Evolutionary conservation across 106 monocot species (phyloP), one percentile per base, ranked within the genome.

Genomic region (Phalaenopsis aphrodite): DNA sequence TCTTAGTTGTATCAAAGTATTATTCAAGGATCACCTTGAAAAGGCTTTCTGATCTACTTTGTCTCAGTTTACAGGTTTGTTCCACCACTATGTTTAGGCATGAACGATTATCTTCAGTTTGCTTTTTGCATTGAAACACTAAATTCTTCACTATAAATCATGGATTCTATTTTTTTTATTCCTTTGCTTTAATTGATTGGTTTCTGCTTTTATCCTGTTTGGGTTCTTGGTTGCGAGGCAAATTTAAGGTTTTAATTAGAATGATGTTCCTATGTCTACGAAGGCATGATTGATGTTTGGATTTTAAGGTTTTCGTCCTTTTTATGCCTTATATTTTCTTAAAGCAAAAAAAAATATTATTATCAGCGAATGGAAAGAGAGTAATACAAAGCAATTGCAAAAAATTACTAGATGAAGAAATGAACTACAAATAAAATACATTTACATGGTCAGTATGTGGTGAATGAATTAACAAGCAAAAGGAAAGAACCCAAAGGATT

Each of bases 1-100:
- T 99, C 24, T 88, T 99, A 90, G 98, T 99, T 16, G 93, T 99
- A 3, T 95, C 98, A 4, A 99, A 99, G 78, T 99, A 99, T 67
- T 99, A 95, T 84, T 92, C 98, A 58, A 94, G 94, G 81, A 94
- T 99, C 80, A 95, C 94, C 24, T 83, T 99, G 79, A 95, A 91
- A 85, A 93, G 98, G 79, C 79, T 99, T 64, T 87, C 94, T 24
- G 94, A 99, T 77, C 81, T 99, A 24, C 69, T 99, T 65, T 99
- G 93, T 85, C 93, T 99, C 65, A 91, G 85, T 81, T 79, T 95
- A 55, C 91, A 99, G 98, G 98, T 99, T 82, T 81, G 83, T 41
- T 77, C 71, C 42, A n/a, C 38, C 41, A 37, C 43, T 17, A 36
- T 68, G 21, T 68, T 68, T 68, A 37, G 21, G 5, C 36, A 23